phyloP scores from a whole-genome alignment of 1,139 yeast genomes.

The Schizosaccharomyces versatilis region DNA sequence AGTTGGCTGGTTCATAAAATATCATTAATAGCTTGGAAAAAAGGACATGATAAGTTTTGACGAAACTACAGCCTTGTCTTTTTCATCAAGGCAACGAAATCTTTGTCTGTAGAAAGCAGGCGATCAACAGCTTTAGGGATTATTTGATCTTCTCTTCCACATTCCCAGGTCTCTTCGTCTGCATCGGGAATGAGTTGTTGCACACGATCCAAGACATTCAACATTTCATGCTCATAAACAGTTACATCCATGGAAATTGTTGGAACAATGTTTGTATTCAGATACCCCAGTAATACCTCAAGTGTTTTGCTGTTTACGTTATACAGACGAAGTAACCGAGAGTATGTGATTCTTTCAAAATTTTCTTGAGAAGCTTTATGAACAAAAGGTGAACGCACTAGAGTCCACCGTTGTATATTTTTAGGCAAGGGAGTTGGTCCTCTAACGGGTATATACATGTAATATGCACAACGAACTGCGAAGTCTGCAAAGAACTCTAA shows the following conservation, averaged over 20 bases:
- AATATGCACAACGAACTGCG: slow-evolving; percentile 73
- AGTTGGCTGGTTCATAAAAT: too few species aligned
- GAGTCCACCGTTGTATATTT: slow-evolving; percentile 78
- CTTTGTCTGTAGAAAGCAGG: too few species aligned
- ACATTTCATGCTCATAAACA: slow-evolving; percentile 5
- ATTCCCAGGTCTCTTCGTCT: too few species aligned
- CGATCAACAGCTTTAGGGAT: too few species aligned
- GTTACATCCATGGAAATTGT: slow-evolving; percentile 71
- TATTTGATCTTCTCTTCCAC: too few species aligned
- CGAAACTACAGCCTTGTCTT: too few species aligned
- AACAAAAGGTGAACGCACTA: slow-evolving; percentile 78
- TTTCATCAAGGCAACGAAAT: too few species aligned
- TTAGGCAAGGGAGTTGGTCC: slow-evolving; percentile 48
- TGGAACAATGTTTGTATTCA: slow-evolving; percentile 53
- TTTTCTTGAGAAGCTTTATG: slow-evolving; percentile 89
- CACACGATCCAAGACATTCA: slow-evolving; percentile 4
- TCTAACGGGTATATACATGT: slow-evolving; percentile 60
- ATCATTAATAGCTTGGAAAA: too few species aligned
- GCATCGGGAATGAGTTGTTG: too few species aligned
- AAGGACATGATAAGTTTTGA: too few species aligned
- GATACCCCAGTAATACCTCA: slow-evolving; percentile 60
- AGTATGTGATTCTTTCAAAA: slow-evolving; percentile 69
- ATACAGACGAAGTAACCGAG: slow-evolving; percentile 48
- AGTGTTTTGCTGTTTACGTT: slow-evolving; percentile 74
- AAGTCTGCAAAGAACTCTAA: slow-evolving; percentile 64